These are phyloP conservation scores for Lomentospora prolificans DNA, from an alignment of 2,329 filamentous ascomycete species.

Conservation along the genomic window DNA sequence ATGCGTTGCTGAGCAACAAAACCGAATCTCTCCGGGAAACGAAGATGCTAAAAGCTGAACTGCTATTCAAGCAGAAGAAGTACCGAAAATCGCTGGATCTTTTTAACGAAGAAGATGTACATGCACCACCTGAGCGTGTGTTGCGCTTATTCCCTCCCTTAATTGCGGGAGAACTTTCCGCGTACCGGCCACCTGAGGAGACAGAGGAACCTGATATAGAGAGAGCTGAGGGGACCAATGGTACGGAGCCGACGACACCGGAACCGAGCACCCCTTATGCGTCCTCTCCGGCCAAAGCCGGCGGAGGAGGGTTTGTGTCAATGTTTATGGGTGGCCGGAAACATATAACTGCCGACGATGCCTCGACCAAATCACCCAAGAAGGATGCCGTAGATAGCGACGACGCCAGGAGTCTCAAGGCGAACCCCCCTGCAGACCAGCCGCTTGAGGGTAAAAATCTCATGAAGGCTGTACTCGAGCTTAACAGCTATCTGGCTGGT, in stretches of 20 bases:
- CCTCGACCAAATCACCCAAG: conserved; percentile 50
- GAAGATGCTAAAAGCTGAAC: conserved; percentile 84
- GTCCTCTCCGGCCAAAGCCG: neutral
- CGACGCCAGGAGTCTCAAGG: conserved; percentile 36
- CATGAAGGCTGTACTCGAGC: conserved; percentile 66
- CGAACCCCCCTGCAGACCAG: conserved; percentile 36
- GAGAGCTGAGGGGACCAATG: conserved; percentile 17
- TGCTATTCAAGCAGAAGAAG: conserved; percentile 70
- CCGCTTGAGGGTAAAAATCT: conserved; percentile 72
- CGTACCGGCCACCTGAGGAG: conserved; percentile 30
- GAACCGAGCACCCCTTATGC: neutral
- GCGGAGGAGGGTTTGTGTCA: conserved; percentile 36
- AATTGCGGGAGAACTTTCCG: conserved; percentile 75
- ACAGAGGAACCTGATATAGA: conserved; percentile 35
- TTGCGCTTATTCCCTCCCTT: conserved; percentile 72
- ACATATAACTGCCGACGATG: conserved; percentile 39
- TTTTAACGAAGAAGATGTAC: conserved; percentile 73
- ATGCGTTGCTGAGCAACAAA: conserved; percentile 80
- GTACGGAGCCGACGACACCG: neutral
- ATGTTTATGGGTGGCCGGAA: conserved; percentile 41
- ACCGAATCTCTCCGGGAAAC: conserved; percentile 69
- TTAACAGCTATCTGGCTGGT: conserved; percentile 82
- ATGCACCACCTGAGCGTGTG: conserved; percentile 81
- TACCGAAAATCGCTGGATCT: conserved; percentile 82
- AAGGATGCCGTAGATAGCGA: conserved; percentile 43